Evolutionary conservation across 345 rosid species (phyloP).

Genomic region (Heritiera fomes): DNA sequence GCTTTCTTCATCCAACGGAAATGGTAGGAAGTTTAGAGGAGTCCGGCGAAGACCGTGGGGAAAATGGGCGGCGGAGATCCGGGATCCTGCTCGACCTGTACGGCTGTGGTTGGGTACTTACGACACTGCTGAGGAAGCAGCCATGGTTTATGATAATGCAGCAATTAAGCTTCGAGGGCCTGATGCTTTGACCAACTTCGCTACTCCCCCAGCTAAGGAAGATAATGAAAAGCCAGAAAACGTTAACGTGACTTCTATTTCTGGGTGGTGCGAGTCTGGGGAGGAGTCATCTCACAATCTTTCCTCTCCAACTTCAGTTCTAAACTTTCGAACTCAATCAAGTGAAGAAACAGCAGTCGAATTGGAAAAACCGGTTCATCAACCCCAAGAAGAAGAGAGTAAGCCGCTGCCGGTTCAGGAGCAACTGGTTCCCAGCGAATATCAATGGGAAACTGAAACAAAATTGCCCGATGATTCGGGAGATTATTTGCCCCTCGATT

Average conservation of each 20-base stretch:
- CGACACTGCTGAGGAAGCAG: conserved; percentile 93
- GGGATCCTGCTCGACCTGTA: conserved; percentile 84
- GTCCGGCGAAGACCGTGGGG: conserved; percentile 98
- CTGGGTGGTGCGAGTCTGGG: conserved; percentile 63
- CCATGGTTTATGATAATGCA: conserved; percentile 86
- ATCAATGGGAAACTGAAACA: conserved; percentile 35
- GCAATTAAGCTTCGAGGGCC: conserved; percentile 91
- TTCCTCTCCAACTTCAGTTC: conserved; percentile 85
- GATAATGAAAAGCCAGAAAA: conserved; percentile 22
- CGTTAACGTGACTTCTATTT: conserved; percentile 27
- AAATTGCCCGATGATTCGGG: conserved; percentile 28
- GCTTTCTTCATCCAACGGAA: background rate
- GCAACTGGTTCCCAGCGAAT: conserved; percentile 24
- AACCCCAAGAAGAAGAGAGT: conserved; percentile 24
- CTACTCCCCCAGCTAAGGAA: conserved; percentile 38
- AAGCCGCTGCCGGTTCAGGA: conserved; percentile 27
- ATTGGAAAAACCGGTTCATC: conserved; percentile 23
- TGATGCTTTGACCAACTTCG: conserved; percentile 78
- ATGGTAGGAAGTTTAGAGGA: conserved; percentile 73
- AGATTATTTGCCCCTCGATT: conserved; percentile 44
- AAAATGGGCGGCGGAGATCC: conserved; percentile 98
- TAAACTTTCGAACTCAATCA: conserved; percentile 46
- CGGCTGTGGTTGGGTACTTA: conserved; percentile 92
- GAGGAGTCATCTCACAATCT: conserved; percentile 53
- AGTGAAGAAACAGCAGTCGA: conserved; percentile 41